Base-by-base conservation (phyloP, 1,284 basidiomycete species). In the Apiotrichum akiyoshidainum region DNA sequence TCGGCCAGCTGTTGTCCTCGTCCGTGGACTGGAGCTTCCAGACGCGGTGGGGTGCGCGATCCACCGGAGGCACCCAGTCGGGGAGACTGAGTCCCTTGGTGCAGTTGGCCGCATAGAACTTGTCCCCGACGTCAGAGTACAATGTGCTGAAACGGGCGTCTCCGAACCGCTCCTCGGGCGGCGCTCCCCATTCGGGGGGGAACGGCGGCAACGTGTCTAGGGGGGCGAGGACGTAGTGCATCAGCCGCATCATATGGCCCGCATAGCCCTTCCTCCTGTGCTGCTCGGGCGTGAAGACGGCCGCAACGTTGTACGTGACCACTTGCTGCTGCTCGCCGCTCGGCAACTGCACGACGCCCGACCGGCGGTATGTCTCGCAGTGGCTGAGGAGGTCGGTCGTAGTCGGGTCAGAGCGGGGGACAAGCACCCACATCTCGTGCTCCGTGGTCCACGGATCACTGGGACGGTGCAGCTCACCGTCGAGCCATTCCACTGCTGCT, bases 181-280 rank as follows among this genome's bases (percentile, higher is more conserved):
- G 54, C 6, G 50, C 42, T 11, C 67, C 68, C 67, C 67, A 72
- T 12, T 40, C 33, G 7, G 42, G 22, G 1, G 71, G 70, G 40
- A 68, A 67, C 22, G 61, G 55, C 9, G 65, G 65, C 3, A 68
- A 51, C 37, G 39, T 33, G 13, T 55, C 44, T 14, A 46, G 50
- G n/a, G 59, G 44, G 19, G 60, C 63, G 13, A 69, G 55, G 21
- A 58, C 49, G 48, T 70, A 69, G 54, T 75, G 72, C 17, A 75
- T 60, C 34, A 71, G 61, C 10, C 61, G 63, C 16, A 73, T 59
- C 37, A 74, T 51, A 55, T 68, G 70, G 21, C 65, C 65, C 2
- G 72, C 73, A 54, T 69, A 73, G 0, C 72, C 71, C 10, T 68
- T 61, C 4, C 65, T 67, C 17, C 63, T 65, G 52, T 69, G 64